Base-by-base conservation (phyloP, 768 basidiomycete genomes). In the Suillus clintonianus region DNA sequence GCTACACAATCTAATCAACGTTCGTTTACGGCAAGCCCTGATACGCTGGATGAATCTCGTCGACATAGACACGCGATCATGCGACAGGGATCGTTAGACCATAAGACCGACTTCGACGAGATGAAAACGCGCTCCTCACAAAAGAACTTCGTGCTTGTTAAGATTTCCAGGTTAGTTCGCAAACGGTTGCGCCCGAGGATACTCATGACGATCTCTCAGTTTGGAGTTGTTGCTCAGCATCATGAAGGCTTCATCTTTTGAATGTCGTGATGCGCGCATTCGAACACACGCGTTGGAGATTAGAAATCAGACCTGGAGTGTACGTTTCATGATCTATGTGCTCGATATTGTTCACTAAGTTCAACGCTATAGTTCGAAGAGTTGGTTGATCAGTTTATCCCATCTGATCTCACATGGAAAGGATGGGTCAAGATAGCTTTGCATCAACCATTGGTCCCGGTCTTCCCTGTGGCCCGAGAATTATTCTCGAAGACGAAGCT, bases 391-490 rank as follows among this genome's bases (percentile, higher is more conserved):
- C 89, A 92, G 67, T 92, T 92, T 71, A 86, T 92, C 62, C 91
- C 91, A 4, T 89, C 89, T 4, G 86, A 90, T 68, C 87, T 86
- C 75, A 88, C 84, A 54, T 92, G 90, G 90, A 85, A 83, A 72
- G 90, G 90, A 17, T 92, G 91, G 91, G 83, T 92, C 39, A 90
- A 89, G 69, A 90, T 92, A 82, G 91, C 88, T 15, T 89, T 92
- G 76, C 87, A 91, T 62, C 91, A 92, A 69, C 90, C 90, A 27
- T 79, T 92, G 14, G 80, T 92, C 3, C 90, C 90, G 30, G 90
- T 92, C 4, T 79, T 92, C 17, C 90, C 90, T 6, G 90, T 92
- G 7, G 91, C 91, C 17, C 86, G 89, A 56, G 90, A 92, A 73
- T 79, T 92, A 27, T 82, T 92, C 60, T 84, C 89, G 22, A 92